These are phyloP conservation scores for Salix brachista DNA, from an alignment of 345 rosid species.

Conservation along the genomic window DNA sequence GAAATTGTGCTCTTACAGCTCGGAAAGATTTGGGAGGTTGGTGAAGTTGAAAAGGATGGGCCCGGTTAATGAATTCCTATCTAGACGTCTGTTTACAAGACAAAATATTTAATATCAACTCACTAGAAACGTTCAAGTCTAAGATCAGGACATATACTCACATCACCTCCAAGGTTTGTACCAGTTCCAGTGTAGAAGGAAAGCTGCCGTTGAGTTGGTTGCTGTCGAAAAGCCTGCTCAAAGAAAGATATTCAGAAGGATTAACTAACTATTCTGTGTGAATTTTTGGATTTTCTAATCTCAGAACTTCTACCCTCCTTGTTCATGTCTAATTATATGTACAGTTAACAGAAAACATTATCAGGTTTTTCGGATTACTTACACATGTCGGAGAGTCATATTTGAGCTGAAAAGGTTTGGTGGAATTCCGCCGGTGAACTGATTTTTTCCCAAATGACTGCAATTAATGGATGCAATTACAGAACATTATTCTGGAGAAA, in stretches of 20 bases:
- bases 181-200: not conserved
- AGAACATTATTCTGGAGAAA: not conserved
- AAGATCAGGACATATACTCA: not conserved
- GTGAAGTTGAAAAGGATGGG: not conserved
- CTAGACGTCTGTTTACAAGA: not conserved
- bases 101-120: not conserved
- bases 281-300: no score
- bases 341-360: no score
- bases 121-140: not conserved
- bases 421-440: not conserved
- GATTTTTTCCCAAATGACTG: conserved; percentile 1
- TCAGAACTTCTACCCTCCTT: no score
- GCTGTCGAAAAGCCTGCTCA: conserved; percentile 5
- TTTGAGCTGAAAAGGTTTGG: conserved; percentile 4
- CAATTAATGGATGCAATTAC: not conserved
- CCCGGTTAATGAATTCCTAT: not conserved
- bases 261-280: no score
- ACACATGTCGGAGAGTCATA: not conserved
- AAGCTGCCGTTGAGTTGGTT: conserved; percentile 1
- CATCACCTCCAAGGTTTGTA: not conserved
- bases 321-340: no score
- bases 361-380: not conserved
- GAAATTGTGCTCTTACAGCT: conserved; percentile 1
- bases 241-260: not conserved
- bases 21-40: not conserved